Evolutionary conservation across 208 protist genomes (phyloP), one percentile per base, ranked within the genome.

Genomic region (Naegleria gruberi): DNA sequence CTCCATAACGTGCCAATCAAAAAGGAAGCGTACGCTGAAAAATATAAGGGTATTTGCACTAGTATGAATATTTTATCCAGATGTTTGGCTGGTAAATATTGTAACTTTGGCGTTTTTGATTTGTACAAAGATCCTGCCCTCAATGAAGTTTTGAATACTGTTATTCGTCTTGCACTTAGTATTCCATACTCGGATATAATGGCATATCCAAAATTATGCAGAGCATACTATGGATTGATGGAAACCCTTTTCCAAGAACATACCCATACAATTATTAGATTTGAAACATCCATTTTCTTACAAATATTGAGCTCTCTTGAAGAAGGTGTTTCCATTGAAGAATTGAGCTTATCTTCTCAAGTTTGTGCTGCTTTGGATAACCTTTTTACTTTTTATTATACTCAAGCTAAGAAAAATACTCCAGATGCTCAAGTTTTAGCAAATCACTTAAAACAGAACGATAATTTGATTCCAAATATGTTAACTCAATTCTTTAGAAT

Each of bases 31-130:
- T 94, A 94, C 83, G 89, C 87, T n/a, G 46, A 91, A 65, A 92
- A 91, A 85, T 94, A 92, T 91, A 95, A 96, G 65, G 92, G 91
- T 19, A 93, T 96, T 42, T 91, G 55, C 57, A 51, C 93, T 41
- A 91, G 90, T 57, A 92, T 96, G 87, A 17, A 47, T 6, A 73
- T 95, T 6, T 92, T 96, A 43, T 90, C 92, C 0, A 86, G 93
- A 41, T 88, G 90, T 45, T 73, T 96, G 0, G 43, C 82, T 51
- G 95, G 95, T 51, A 93, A 92, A 34, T 96, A 95, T 82, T 92
- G 93, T 82, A 95, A 95, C 85, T 96, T 96, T 90, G 95, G 95
- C 40, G 95, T 96, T 0, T 96, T 96, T 90, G 84, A 91, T 40
- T 89, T 95, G 0, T 96, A 96, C 89, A 91, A 92, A 37, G 95